phyloP scores from a whole-genome alignment of 148 eudicot species.

The Persicaria tinctoria region DNA sequence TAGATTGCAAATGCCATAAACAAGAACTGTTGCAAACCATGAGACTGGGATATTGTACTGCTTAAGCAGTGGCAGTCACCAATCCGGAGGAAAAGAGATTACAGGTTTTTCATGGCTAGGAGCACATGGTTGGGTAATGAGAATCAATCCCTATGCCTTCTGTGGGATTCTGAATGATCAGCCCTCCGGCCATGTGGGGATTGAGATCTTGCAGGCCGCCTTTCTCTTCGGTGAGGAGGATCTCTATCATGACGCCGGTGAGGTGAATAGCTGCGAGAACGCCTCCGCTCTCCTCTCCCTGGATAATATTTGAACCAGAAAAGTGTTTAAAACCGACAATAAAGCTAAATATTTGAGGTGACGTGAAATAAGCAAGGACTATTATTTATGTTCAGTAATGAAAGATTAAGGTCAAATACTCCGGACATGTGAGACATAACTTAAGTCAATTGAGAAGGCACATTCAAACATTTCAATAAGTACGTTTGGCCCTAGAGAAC shows the following conservation, averaged over 20 bases:
- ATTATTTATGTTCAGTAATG: not conserved
- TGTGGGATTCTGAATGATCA: conserved; percentile 26
- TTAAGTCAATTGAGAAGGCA: not conserved
- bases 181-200: conserved; percentile 47
- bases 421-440: not conserved
- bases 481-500: not conserved
- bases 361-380: not conserved
- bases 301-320: conserved; percentile 8
- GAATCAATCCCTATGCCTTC: conserved; percentile 35
- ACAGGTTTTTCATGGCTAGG: not conserved
- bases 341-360: not conserved
- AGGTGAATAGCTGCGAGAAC: conserved; percentile 46
- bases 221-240: conserved; percentile 30
- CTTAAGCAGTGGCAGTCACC: not conserved
- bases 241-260: conserved; percentile 40
- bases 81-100: not conserved
- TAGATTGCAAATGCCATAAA: not conserved
- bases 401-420: not conserved
- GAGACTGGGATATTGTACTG: not conserved
- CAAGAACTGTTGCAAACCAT: not conserved
- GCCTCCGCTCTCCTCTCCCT: conserved; percentile 29
- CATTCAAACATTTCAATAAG: not conserved
- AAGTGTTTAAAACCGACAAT: not conserved
- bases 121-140: not conserved
- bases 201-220: conserved; percentile 30